Evolutionary conservation across 129 eudicot species (phyloP), one percentile per base, ranked within the genome.

Genomic region (Flaveria robusta): DNA sequence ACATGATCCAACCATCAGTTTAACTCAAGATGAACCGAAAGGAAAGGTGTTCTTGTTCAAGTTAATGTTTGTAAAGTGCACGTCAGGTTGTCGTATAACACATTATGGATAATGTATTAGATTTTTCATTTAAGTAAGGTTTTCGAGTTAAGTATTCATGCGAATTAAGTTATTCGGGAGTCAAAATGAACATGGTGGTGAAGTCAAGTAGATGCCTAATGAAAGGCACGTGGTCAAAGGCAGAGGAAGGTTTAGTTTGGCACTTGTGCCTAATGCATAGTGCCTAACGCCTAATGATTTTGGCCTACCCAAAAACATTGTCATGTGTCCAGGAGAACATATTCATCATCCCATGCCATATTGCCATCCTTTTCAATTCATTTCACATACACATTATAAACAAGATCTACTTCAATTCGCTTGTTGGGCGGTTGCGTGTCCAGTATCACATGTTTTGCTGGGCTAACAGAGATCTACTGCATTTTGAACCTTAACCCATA

Each of bases 251-350:
- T 66, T 49, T 65, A 76, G 73, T 76, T 76, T 66, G 73, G 80
- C 69, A 76, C 3, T 11, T 34, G 50, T 76, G 72, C 72, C 73
- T 75, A 64, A 75, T 47, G 27, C 71, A 18, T 47, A 14, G 29
- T 18, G 46, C 79, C 79, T 47, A 64, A 74, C 18, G 31, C 45
- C 79, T 75, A 75, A 64, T 64, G 65, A 49, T 2, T 31, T 75
- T 49, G 49, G 72, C 80, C 79, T 12, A 75, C 71, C 71, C 68
- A 60, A 59, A 77, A 77, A 78, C 71, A 78, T 46, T 68, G 46
- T 23, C 77, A 78, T 70, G 76, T 70, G 76, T 27, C 41, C 65
- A 70, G 50, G 51, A 68, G 47, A 68, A 58, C 76, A 69, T 77
- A 39, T 41, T 7, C 59, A 77, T 67, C 68, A 47, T 43, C 39